Base-by-base conservation (phyloP, 2,329 filamentous ascomycete species). In the Xylariaceae sp. region DNA sequence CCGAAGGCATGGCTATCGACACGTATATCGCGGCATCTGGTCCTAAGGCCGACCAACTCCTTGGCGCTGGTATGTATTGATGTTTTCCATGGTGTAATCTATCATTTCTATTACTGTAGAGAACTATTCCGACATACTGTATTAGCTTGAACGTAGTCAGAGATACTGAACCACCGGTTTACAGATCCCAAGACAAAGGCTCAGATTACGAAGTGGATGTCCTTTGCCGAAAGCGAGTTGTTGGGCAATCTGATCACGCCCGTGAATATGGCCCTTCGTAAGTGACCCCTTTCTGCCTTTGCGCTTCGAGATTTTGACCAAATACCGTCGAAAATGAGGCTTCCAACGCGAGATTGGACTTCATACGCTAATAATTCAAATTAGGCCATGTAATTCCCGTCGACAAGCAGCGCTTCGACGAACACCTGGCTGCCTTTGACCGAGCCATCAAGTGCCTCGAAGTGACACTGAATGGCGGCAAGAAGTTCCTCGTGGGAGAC, bases 1-100 rank as follows among this genome's bases (percentile, higher is more conserved):
- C 74, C 60, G 80, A 82, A 63, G 73, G 74, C 42, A 73, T 73
- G 42, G 80, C 80, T 55, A 82, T 82, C 65, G 71, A 73, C n/a
- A 70, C 69, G 48, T 80, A 78, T 68, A 60, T 81, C 47, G 77
- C 78, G 50, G 74, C 75, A 56, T 73, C 72, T 39, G 80, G 80
- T 2, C 76, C 78, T 47, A 70, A 71, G 55, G 72, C 73, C 5
- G 66, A 62, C 4, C 78, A 81, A 67, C 74, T 82, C 2, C 65
- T 81, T 4, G 80, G 80, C 23, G 17, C 23, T 52, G 62, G 62
- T 63, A 58, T 50, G 54, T 17, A 51, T 2, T 50, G 23, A 30
- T 5, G 5, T 30, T 30, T 30, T 4, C 5, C 5, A 30, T 30
- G 23, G 23, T 30, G 23, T 30, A 30, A 0, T 5, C n/a, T 30